Base-by-base conservation (phyloP, 2,329 filamentous ascomycete species). In the Lithohypha guttulata region DNA sequence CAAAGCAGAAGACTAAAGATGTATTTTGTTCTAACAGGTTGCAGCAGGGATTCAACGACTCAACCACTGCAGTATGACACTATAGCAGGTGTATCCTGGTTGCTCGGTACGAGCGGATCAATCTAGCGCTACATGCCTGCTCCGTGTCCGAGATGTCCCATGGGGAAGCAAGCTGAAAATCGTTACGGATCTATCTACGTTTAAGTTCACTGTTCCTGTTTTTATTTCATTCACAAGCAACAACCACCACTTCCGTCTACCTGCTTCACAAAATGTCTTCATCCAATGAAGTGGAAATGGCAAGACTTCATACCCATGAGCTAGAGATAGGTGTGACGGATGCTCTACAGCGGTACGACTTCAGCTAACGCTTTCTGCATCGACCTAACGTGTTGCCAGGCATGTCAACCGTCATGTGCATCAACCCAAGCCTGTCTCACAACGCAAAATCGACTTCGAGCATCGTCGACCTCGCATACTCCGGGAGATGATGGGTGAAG, bases 371-470 rank as follows among this genome's bases (percentile, higher is more conserved):
- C 9, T 13, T 23, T 7, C 15, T 9, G 8, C 13, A 25, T 26
- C 6, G 21, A 25, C 17, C 17, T 22, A 17, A 25, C 7, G 11
- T 15, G 4, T 3, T 15, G 9, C 9, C 20, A 57, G 61, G 32
- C 70, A 75, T 50, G 57, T 66, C 32, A 58, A 61, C 6, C 60
- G 70, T 14, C 60, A 71, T 51, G 68, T 74, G 13, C 64, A 73
- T 7, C 53, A 63, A 15, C 47, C 64, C 3, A 68, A 66, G 45
- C 64, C 69, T 7, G 64, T 76, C 6, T 68, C 69, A 3, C 65
- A 74, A 49, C 60, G 67, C 11, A 71, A 65, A 46, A 65, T 76
- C 35, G 59, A 70, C 49, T 73, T 73, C 43, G 72, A 77, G 53
- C 63, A 68, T 45, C 42, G 56, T 2, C 60, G 72, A 34, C 72